Base-by-base conservation (phyloP, 2,329 filamentous ascomycete genomes). In the Hysterium pulicare region DNA sequence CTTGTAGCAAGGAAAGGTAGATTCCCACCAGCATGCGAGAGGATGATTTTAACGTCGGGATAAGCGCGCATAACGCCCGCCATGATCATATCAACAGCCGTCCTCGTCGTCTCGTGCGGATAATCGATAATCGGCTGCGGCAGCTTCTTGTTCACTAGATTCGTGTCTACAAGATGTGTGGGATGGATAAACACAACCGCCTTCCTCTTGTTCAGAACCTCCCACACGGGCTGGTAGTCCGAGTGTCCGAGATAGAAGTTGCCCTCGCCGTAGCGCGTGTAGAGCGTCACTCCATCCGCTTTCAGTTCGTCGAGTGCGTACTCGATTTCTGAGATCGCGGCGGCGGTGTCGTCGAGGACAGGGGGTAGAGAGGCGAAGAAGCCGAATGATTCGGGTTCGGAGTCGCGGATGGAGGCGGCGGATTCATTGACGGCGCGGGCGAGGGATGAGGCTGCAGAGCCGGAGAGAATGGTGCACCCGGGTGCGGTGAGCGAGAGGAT, bases 181-280 rank as follows among this genome's bases (percentile, higher is more conserved):
- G 74, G 74, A 43, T 76, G 74, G 1, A 76, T 50, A 39, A 77
- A 71, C 1, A 76, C 69, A 0, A 75, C 68, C 2, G 70, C 67
- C 4, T 51, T 45, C 10, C 68, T 63, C 4, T 49, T 33, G 44
- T 72, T 61, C n/a, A 77, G 64, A 39, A 69, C 69, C 1, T 55
- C 59, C 75, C 73, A 77, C 33, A 75, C 60, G 5, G 66, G 60
- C 3, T 51, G 41, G 42, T 73, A 61, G n/a, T 56, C 57, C 0
- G 61, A 47, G 48, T 76, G 61, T 13, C 75, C 74, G 0, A 78
- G 67, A 45, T 78, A 77, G 10, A 59, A 45, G 38, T 71, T 61
- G 5, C 50, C 53, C 1, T 44, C 11, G 3, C 67, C 71, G 45
- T 77, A 76, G 9, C 71, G 60, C 0, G 71, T 75, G 44, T 70